These are phyloP conservation scores for Solanum peruvianum DNA, from an alignment of 257 asterid species.

Conservation along the genomic window DNA sequence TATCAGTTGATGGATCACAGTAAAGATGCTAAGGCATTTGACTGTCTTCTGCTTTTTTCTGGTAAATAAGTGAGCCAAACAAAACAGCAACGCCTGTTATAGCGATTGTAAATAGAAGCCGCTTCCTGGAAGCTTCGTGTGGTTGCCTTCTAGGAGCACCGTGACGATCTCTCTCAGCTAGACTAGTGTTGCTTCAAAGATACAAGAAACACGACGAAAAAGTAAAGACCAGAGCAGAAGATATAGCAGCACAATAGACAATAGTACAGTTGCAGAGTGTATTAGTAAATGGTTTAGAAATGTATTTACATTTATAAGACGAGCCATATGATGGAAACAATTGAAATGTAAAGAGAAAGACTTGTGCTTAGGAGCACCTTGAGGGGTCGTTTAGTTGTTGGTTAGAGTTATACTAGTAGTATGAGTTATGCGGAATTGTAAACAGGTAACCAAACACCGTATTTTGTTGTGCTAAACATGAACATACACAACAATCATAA, in stretches of 20 bases:
- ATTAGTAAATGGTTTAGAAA: background rate
- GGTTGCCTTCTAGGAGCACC: conserved; percentile 73
- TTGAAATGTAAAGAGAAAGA: background rate
- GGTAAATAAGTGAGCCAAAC: conserved; percentile 76
- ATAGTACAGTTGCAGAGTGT: background rate
- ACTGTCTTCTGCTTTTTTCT: conserved; percentile 47
- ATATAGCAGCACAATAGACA: background rate
- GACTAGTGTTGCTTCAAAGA: conserved; percentile 41
- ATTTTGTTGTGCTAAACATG: background rate
- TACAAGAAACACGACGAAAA: background rate
- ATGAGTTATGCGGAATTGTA: background rate
- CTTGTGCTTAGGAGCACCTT: background rate
- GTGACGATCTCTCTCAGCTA: conserved; percentile 42
- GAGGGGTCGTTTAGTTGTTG: background rate
- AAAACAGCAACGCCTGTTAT: conserved; percentile 87
- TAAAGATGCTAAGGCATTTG: conserved; percentile 21
- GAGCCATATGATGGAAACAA: background rate
- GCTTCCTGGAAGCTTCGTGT: conserved; percentile 41
- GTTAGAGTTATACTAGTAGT: background rate
- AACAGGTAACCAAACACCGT: background rate
- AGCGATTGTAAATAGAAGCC: conserved; percentile 70
- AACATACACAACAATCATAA: background rate
- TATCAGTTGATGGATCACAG: background rate
- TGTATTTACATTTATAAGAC: background rate
- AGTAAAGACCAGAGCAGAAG: background rate